Evolutionary conservation across 2,329 filamentous ascomycete genomes (phyloP), one percentile per base, ranked within the genome.

Genomic region (Hirsutella minnesotensis): DNA sequence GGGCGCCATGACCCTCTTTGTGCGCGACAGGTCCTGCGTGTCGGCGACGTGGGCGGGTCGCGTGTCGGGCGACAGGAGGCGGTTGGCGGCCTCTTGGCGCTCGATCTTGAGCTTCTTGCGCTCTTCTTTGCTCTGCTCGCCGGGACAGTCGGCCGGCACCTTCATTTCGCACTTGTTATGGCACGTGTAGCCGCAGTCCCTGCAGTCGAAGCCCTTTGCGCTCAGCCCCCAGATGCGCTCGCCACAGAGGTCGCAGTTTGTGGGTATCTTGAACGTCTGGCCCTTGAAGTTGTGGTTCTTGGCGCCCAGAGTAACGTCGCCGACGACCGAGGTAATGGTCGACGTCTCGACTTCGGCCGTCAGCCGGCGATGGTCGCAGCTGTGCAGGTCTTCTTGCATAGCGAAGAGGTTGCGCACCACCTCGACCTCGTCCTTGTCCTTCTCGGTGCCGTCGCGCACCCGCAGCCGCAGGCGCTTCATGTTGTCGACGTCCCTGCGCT

Each of bases 81-180:
- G 66, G 54, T 82, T 85, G 12, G 89, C 83, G 4, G 81, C 73
- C 46, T 85, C 82, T 64, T 96, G 90, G 47, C 89, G 77, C 58
- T 89, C 83, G 35, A 75, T 74, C 64, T 96, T 96, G 52, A 94
- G 72, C 55, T 89, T 94, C 70, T 95, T 98, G 67, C 82, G 89
- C 54, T 95, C 89, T 48, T 96, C 92, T 63, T 96, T 98, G 49
- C 73, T 82, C 58, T 92, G 79, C 57, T 96, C 92, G 40, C 92
- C 92, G 0, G 92, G 92, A 57, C 92, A 98, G 58, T 95, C 86
- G 8, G 92, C 85, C 0, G 92, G 88, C 0, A 96, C 92, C 64
- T 96, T 98, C 83, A 98, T 92, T 67, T 98, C 87, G 61, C 92
- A 98, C 66, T 98, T 98, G 69, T 82, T 94, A 65, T 98, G 92